Evolutionary conservation across 2,329 filamentous ascomycete genomes (phyloP).

Genomic region (Venturia nashicola): DNA sequence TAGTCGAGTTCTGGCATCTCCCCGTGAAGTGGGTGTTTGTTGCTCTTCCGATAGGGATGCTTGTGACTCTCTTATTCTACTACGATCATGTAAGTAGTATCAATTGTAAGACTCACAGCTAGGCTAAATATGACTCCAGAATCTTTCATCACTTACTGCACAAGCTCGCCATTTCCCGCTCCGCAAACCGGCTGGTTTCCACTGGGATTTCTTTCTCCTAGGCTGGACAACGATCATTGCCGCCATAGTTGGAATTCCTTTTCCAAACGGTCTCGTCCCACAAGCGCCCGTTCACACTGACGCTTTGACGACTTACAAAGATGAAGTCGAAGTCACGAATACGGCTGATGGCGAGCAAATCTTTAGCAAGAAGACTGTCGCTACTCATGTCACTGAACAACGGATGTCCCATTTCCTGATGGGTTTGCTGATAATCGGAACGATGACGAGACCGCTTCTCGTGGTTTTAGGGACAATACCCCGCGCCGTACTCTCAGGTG

Average conservation of each 20-base stretch:
- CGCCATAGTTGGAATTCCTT: constrained; percentile 43
- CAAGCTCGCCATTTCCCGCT: constrained; percentile 45
- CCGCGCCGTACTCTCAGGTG: constrained; percentile 39
- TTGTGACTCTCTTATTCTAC: constrained; percentile 77
- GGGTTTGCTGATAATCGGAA: constrained; percentile 41
- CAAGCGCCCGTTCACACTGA: constrained; percentile 49
- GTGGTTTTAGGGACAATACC: constrained; percentile 43
- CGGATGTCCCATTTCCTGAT: constrained; percentile 44
- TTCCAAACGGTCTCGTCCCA: constrained; percentile 47
- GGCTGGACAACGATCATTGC: constrained; percentile 43
- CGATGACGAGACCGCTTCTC: constrained; percentile 44
- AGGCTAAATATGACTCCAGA: background rate
- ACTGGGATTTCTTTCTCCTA: constrained; percentile 48
- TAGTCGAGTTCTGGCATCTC: constrained; percentile 73
- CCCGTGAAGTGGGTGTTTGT: constrained; percentile 62
- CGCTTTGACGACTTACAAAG: constrained; percentile 30
- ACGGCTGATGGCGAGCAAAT: constrained; percentile 22
- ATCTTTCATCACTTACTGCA: constrained; percentile 34
- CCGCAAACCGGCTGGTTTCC: constrained; percentile 46
- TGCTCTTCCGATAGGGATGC: constrained; percentile 73
- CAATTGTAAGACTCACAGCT: too few species aligned
- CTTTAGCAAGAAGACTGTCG: constrained; percentile 19
- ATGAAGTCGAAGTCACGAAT: constrained; percentile 17
- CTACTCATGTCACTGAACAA: constrained; percentile 42
- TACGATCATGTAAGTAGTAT: constrained; percentile 63